Evolutionary conservation across 768 basidiomycete genomes (phyloP).

Genomic region (Amanita pseudoporphyria): DNA sequence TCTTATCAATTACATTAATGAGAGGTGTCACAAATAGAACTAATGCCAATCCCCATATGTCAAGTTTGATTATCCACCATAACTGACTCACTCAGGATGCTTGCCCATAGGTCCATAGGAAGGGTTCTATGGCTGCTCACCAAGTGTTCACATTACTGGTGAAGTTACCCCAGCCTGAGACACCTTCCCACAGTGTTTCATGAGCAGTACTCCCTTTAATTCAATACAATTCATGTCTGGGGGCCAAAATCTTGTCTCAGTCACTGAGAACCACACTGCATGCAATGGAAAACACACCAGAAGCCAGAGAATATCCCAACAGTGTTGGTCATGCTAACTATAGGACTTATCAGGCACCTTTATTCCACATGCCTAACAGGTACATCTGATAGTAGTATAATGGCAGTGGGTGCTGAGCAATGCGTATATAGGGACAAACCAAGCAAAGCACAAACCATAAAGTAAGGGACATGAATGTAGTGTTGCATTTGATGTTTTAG

Average conservation of each 20-base stretch:
- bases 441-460: neutral
- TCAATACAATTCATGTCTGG: no score
- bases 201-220: neutral
- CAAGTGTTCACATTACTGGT: neutral
- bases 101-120: neutral
- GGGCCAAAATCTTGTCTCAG: neutral
- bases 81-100: no score
- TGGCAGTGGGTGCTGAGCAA: neutral
- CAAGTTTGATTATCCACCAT: neutral
- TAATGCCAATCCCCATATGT: neutral
- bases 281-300: neutral
- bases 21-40: neutral
- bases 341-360: neutral
- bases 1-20: neutral
- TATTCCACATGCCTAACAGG: neutral
- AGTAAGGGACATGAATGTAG: no score
- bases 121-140: neutral
- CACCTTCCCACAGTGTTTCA: slow-evolving; percentile 4
- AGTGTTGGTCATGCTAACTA: no score
- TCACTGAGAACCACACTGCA: neutral
- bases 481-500: no score
- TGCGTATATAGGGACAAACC: neutral
- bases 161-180: no score
- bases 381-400: neutral
- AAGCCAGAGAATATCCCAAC: neutral